Percentiles rank a stretch among this genome's conserved stretches.
phyloP scores from a whole-genome alignment of 2,329 filamentous ascomycete genomes.

The Fusarium verrucosum region DNA sequence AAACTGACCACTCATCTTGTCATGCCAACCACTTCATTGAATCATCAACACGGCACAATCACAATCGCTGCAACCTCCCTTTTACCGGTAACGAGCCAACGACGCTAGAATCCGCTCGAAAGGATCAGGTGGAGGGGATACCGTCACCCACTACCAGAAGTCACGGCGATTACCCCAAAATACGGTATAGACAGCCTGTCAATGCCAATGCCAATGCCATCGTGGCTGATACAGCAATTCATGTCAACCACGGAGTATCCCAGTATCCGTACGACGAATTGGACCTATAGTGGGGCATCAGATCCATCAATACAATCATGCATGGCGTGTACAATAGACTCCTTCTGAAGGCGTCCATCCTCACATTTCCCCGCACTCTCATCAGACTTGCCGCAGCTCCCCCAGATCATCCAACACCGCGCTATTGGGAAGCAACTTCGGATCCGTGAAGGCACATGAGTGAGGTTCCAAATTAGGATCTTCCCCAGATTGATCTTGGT shows the following conservation, averaged over 20 bases:
- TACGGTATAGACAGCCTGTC: conserved; percentile 16
- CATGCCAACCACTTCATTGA: conserved; percentile 9
- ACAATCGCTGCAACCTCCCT: conserved; percentile 39
- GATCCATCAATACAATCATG: neutral
- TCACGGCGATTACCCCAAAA: conserved; percentile 20
- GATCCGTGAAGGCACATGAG: conserved; percentile 37
- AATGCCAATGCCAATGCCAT: neutral
- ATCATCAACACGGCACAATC: neutral
- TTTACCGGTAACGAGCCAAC: conserved; percentile 39
- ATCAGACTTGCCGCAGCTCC: conserved; percentile 18
- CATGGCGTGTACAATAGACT: neutral
- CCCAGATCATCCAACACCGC: conserved; percentile 32
- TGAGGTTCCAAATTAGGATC: conserved; percentile 21
- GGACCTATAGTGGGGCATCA: conserved; percentile 16
- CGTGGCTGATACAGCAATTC: neutral
- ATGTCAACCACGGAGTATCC: neutral
- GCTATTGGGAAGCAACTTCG: conserved; percentile 35
- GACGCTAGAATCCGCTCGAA: conserved; percentile 42
- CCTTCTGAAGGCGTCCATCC: conserved; percentile 22
- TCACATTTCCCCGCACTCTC: conserved; percentile 34
- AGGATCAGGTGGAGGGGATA: conserved; percentile 34
- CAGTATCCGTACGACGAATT: neutral
- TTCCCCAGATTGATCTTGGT: conserved; percentile 30
- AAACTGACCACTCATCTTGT: conserved; percentile 15
- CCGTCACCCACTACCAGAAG: neutral